Evolutionary conservation across 139 green algal species (phyloP).

Genomic region (Nannochloris sp.): DNA sequence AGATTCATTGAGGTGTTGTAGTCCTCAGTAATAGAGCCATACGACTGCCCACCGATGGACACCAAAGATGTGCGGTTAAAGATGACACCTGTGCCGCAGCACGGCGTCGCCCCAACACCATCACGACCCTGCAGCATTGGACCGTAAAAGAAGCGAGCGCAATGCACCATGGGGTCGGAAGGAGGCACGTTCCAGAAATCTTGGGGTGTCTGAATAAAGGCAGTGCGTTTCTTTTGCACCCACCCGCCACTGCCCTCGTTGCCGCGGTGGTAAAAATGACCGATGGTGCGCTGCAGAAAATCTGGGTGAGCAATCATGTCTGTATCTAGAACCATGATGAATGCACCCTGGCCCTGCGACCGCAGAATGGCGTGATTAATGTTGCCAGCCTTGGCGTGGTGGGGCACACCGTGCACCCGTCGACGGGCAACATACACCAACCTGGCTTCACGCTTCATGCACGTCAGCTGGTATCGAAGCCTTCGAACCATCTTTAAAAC

Average conservation of each 20-base stretch:
- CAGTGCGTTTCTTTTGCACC: constrained; percentile 9
- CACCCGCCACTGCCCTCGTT: neutral
- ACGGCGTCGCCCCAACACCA: too few species aligned
- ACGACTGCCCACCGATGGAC: too few species aligned
- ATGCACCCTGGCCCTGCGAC: neutral
- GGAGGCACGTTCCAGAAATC: constrained; percentile 22
- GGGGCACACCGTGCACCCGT: constrained; percentile 11
- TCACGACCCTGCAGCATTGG: too few species aligned
- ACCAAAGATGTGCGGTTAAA: too few species aligned
- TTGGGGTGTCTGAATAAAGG: constrained; percentile 20
- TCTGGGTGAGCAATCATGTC: constrained; percentile 24
- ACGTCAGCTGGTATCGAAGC: neutral
- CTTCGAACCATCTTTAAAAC: constrained; percentile 5
- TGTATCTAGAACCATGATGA: constrained; percentile 16
- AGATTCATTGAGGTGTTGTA: too few species aligned
- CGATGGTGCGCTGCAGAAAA: constrained; percentile 8
- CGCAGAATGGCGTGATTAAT: constrained; percentile 20
- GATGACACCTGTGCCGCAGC: too few species aligned
- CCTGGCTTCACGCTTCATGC: neutral
- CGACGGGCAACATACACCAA: constrained; percentile 3
- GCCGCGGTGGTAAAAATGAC: constrained; percentile 26
- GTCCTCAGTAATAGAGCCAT: too few species aligned
- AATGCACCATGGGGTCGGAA: constrained; percentile 13
- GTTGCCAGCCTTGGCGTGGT: constrained; percentile 29
- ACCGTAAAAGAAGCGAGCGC: constrained; percentile 29